A percentile compares a stretch with the other conserved stretches of the same genome.
Conservation (phyloP, 805 yeast species). For the Cyberlindnera japonica region DNA sequence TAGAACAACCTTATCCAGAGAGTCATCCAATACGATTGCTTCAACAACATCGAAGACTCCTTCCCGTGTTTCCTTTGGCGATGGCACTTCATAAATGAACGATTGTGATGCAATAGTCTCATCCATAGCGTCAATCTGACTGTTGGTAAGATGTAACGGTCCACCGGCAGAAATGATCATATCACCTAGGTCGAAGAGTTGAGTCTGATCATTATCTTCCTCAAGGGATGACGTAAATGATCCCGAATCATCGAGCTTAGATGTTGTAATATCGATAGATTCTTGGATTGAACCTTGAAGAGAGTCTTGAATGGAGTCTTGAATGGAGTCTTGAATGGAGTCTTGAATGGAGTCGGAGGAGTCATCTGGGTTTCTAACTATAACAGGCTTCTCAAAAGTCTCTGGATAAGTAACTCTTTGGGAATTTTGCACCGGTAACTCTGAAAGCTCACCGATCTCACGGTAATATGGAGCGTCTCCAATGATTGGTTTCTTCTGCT, state of each 20-base stretch:
- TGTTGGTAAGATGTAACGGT: constrained; percentile 7
- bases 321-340: constrained; percentile 17
- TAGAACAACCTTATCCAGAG: too few relatives aligned
- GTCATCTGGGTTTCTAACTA: constrained; percentile 4
- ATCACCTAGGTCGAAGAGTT: constrained; percentile 20
- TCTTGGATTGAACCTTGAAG: constrained; percentile 6
- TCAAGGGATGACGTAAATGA: constrained; percentile 6
- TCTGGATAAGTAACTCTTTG: not conserved
- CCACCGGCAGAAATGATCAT: constrained; percentile 18
- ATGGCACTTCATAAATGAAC: constrained; percentile 13
- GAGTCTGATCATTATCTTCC: constrained; percentile 13
- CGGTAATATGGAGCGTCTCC: too few relatives aligned
- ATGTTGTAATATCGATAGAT: not conserved
- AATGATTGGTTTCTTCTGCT: too few relatives aligned
- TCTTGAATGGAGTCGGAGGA: constrained; percentile 15
- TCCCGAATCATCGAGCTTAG: not conserved
- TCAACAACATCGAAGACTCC: too few relatives aligned
- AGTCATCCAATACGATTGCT: too few relatives aligned
- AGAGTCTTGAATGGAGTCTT: constrained; percentile 14
- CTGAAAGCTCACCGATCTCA: not conserved
- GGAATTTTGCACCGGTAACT: not conserved
- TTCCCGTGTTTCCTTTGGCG: not conserved
- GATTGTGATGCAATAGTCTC: constrained; percentile 17
- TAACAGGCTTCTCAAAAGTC: not conserved
- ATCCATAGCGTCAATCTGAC: constrained; percentile 13